Percentiles rank a stretch among this genome's conserved stretches.
Evolutionary conservation across 164 flowering plant genomes (phyloP).

Genomic region (Chloranthus sessilifolius): DNA sequence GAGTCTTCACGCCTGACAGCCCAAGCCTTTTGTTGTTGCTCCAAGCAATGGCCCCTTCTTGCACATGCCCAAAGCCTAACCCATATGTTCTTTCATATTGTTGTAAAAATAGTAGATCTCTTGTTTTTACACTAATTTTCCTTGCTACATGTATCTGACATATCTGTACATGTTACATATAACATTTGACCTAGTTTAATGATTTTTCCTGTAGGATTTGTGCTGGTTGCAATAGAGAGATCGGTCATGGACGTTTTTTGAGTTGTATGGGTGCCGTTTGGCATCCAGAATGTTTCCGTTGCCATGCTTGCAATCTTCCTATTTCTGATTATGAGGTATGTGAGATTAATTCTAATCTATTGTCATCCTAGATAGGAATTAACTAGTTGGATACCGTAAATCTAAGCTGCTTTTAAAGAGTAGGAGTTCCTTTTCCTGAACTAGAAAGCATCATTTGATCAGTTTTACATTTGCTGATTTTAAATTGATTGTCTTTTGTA

Average conservation of each 20-base stretch:
- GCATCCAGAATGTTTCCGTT: constrained; percentile 98
- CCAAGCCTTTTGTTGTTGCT: too few species aligned
- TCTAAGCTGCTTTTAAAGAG: too few species aligned
- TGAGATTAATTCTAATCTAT: neutral
- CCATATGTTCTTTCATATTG: too few species aligned
- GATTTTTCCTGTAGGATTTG: constrained; percentile 45
- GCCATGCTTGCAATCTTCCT: constrained; percentile 77
- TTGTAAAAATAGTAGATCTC: neutral
- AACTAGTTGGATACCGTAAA: too few species aligned
- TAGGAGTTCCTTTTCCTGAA: neutral
- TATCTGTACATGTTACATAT: neutral
- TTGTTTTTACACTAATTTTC: neutral
- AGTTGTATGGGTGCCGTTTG: constrained; percentile 91
- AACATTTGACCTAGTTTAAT: neutral
- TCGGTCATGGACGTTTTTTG: constrained; percentile 85
- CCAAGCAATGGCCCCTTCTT: too few species aligned
- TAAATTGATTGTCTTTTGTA: constrained; percentile 13
- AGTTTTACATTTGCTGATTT: constrained; percentile 9
- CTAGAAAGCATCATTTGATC: neutral
- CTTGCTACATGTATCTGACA: neutral
- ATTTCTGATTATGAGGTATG: constrained; percentile 91
- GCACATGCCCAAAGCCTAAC: too few species aligned
- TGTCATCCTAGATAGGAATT: too few species aligned
- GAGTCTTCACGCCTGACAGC: too few species aligned
- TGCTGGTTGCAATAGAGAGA: constrained; percentile 85